These are phyloP conservation scores for Aspergillaceae sp. DNA, from an alignment of 2,329 filamentous ascomycete species.

Conservation along the genomic window DNA sequence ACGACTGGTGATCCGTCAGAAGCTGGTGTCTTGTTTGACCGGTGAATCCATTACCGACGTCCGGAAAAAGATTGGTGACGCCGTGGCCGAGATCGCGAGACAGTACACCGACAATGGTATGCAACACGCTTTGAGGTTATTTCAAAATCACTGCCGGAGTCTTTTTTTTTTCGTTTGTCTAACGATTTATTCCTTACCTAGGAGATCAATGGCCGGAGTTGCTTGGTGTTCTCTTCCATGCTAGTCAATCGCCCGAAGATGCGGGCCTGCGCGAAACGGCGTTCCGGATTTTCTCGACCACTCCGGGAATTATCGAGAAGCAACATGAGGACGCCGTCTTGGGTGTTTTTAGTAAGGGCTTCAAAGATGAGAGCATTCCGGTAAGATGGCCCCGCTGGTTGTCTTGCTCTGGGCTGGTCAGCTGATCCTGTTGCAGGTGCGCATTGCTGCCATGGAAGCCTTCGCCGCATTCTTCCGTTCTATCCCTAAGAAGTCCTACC, in stretches of 20 bases:
- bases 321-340: slow-evolving; percentile 89
- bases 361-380: slow-evolving; percentile 75
- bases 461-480: slow-evolving; percentile 95
- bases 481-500: slow-evolving; percentile 75
- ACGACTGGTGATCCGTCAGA: slow-evolving; percentile 69
- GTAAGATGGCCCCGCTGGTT: slow-evolving; percentile 40
- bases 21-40: slow-evolving; percentile 68
- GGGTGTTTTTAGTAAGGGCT: slow-evolving; percentile 80
- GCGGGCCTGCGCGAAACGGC: slow-evolving; percentile 80
- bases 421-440: slow-evolving; percentile 51
- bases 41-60: slow-evolving; percentile 65
- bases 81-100: slow-evolving; percentile 89
- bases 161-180: slow-evolving; percentile 1
- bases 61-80: slow-evolving; percentile 92
- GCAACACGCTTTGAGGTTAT: slow-evolving; percentile 22
- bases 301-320: slow-evolving; percentile 89
- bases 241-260: slow-evolving; percentile 81
- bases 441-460: slow-evolving; percentile 89
- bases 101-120: slow-evolving; percentile 89
- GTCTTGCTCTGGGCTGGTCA: not conserved
- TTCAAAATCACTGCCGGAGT: too few relatives aligned
- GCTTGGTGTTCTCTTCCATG: slow-evolving; percentile 73
- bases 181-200: slow-evolving; percentile 31
- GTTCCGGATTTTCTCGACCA: slow-evolving; percentile 91
- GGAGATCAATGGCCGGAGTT: slow-evolving; percentile 85